These are phyloP conservation scores for Annona cherimola DNA, from an alignment of 164 flowering plant species.

Conservation along the genomic window DNA sequence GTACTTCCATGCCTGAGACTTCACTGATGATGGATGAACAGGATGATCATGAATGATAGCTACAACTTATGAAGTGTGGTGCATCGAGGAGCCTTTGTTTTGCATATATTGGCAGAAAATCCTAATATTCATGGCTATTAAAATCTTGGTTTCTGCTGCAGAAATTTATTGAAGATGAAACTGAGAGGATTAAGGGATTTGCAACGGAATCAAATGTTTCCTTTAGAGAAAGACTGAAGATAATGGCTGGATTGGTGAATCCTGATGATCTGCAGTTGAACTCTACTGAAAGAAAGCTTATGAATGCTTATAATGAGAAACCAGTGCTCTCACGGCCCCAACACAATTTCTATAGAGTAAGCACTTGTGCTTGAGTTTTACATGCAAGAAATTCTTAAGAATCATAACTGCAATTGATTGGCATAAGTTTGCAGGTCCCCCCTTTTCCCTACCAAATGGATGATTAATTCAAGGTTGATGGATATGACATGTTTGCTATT, in stretches of 20 bases:
- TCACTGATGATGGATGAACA: too few relatives aligned
- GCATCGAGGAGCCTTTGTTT: too few relatives aligned
- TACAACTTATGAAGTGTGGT: too few relatives aligned
- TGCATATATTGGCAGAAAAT: too few relatives aligned
- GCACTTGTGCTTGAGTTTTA: neutral
- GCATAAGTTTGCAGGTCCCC: too few relatives aligned
- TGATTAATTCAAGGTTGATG: neutral
- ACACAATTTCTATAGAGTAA: slow-evolving; percentile 79
- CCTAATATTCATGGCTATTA: too few relatives aligned
- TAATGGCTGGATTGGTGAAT: slow-evolving; percentile 76
- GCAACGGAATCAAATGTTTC: slow-evolving; percentile 64
- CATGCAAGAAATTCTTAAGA: too few relatives aligned
- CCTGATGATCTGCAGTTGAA: slow-evolving; percentile 77
- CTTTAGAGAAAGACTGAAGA: slow-evolving; percentile 87
- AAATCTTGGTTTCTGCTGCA: slow-evolving; percentile 22
- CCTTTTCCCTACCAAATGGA: neutral
- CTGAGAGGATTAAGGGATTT: slow-evolving; percentile 86
- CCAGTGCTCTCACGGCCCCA: slow-evolving; percentile 99
- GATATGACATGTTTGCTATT: too few relatives aligned
- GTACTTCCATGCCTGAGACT: too few relatives aligned
- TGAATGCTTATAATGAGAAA: slow-evolving; percentile 83
- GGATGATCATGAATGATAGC: too few relatives aligned
- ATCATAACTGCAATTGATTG: too few relatives aligned
- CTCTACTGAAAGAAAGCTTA: slow-evolving; percentile 79
- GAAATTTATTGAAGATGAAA: slow-evolving; percentile 84